These are phyloP conservation scores for Pseudohyphozyma bogoriensis DNA, from an alignment of 768 basidiomycete species.

Conservation along the genomic window DNA sequence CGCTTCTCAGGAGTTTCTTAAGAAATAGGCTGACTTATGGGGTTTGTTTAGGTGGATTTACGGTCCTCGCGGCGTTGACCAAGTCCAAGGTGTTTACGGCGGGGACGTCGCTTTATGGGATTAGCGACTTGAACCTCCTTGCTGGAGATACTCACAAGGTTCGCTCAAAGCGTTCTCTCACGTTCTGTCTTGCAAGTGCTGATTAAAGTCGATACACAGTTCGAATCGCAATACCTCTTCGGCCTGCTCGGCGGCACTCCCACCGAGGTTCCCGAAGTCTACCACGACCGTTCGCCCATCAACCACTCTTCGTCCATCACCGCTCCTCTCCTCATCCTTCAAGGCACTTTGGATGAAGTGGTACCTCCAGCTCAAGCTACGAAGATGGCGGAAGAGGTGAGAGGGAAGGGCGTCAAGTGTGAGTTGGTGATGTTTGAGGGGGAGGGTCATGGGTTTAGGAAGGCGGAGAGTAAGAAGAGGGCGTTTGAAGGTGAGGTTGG, in stretches of 20 bases:
- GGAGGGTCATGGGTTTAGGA: slow-evolving; percentile 58
- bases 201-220: not conserved
- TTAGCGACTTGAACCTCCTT: slow-evolving; percentile 54
- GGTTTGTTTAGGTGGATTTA: slow-evolving; percentile 54
- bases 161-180: slow-evolving; percentile 33
- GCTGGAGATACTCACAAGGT: slow-evolving; percentile 55
- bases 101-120: slow-evolving; percentile 56
- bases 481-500: slow-evolving; percentile 48
- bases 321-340: slow-evolving; percentile 57
- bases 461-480: slow-evolving; percentile 48
- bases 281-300: slow-evolving; percentile 53
- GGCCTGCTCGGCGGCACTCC: slow-evolving; percentile 56
- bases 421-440: slow-evolving; percentile 55
- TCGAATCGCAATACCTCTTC: slow-evolving; percentile 42
- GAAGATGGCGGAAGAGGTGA: slow-evolving; percentile 49
- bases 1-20: not conserved
- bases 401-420: slow-evolving; percentile 45
- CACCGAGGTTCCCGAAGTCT: slow-evolving; percentile 50
- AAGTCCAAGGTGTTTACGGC: slow-evolving; percentile 50
- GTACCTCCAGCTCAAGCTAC: slow-evolving; percentile 61
- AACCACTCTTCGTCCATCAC: slow-evolving; percentile 54
- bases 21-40: not conserved
- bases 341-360: slow-evolving; percentile 54
- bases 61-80: slow-evolving; percentile 48
- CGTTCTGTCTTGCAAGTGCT: slow-evolving; percentile 49